Evolutionary conservation across 2,329 filamentous ascomycete genomes (phyloP), one percentile per base, ranked within the genome.

Genomic region (Fusarium nodosum): DNA sequence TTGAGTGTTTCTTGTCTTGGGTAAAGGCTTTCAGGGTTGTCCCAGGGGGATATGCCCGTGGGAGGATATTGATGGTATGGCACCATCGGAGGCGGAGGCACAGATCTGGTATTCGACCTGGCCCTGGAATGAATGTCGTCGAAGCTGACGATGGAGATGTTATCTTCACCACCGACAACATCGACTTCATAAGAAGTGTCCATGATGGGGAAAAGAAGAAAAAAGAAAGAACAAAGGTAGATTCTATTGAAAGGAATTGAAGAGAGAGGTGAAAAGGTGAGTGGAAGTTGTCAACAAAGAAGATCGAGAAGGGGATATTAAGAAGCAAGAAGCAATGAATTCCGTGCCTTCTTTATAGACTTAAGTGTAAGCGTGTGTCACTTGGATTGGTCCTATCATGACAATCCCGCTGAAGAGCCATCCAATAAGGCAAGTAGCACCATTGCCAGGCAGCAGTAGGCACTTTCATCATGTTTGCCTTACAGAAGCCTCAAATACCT

Each of bases 101-200:
- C 24, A 20, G 24, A 20, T 22, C 26, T 42, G 31, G 30, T 41
- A 22, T 20, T 36, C 20, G n/a, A 36, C 30, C 50, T 44, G 48
- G 31, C 28, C 6, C 60, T 22, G 11, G 30, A 33, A 34, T 41
- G 47, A 15, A 73, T 26, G 10, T 73, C 55, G 33, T 75, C 73
- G 44, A 74, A 75, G 58, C 72, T 75, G 24, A 34, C 67, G 20
- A 72, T 60, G 30, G 73, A 75, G 53, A 60, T 64, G 10, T 62
- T 55, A 26, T 72, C 71, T 18, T 68, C 69, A n/a, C 22, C 55
- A 3, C 59, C 60, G 13, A 57, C 51, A 15, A 67, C 28, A 13
- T 48, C 56, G 52, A 68, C 31, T 46, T 71, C 57, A 15, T 63
- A 47, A 28, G 65, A 30, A 41, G 57, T 7, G 12, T 68, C 64